Base-by-base conservation (phyloP, 1,139 yeast species). In the Blastobotrys proliferans region DNA sequence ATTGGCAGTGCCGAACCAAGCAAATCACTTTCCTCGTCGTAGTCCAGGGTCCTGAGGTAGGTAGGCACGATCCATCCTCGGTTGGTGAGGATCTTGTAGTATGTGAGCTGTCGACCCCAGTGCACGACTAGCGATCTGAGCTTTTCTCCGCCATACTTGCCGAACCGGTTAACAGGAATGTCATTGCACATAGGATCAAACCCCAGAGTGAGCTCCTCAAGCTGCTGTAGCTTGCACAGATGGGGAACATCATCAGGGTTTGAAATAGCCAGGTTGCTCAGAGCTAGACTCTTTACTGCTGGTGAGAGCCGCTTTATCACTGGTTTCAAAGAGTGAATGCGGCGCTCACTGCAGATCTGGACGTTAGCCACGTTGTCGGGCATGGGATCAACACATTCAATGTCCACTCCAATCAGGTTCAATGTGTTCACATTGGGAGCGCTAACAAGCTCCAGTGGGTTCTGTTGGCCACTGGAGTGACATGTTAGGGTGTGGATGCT, bases 91-190 rank as follows among this genome's bases (percentile, higher is more conserved):
- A 36, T 24, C 20, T 36, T 36, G 24, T 36, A 36, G 18, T 9
- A 27, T 3, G 39, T 36, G 3, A 26, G 39, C 3, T 17, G 17
- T 2, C 13, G 16, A 2, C 39, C 39, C 39, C 39, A 36, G 16
- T 36, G 39, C 16, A 36, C 25, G 2, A 11, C 14, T 11, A 36
- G 20, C 5, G 14, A 14, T 13, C 22, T 16, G 26, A 36, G 21
- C 9, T 8, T 26, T 17, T 14, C 26, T 11, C 11, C 13, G 17
- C 17, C 6, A 18, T 27, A 36, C 32, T 18, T 26, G n/a, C n/a
- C n/a, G n/a, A n/a, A n/a, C n/a, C n/a, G n/a, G 17, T 36, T 26
- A 13, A 36, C 16, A 4, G 39, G 39, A 27, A 36, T 36, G 17
- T 36, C 33, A n/a, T 36, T 36, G 14, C 39, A 36, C 5, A 17